A percentile compares a stretch with the other conserved stretches of the same genome.
phyloP scores from a whole-genome alignment of 441 rosid species.

The Rhodomyrtus psidioides region DNA sequence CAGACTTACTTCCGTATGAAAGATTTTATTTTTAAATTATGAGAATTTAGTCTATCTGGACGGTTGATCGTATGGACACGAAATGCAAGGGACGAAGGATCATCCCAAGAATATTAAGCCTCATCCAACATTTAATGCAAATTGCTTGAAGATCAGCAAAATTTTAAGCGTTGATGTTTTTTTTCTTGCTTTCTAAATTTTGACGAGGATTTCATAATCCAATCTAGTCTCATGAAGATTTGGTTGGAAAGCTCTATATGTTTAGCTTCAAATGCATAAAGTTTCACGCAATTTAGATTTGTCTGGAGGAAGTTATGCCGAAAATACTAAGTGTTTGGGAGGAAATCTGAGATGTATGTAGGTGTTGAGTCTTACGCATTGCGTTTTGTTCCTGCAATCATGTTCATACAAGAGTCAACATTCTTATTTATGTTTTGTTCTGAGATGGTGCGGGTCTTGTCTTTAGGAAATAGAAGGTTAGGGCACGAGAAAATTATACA shows the following conservation, averaged over 20 bases:
- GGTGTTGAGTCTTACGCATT: background rate
- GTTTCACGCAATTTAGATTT: background rate
- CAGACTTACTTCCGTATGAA: too few species aligned
- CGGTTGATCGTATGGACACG: rapidly evolving
- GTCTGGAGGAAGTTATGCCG: background rate
- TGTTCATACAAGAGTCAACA: background rate
- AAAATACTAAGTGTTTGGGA: background rate
- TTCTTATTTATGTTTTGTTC: background rate
- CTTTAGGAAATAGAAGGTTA: background rate
- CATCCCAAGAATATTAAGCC: background rate
- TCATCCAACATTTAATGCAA: background rate
- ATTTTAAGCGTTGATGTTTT: background rate
- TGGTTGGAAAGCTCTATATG: too few species aligned
- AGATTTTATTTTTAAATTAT: too few species aligned
- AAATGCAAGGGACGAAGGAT: background rate
- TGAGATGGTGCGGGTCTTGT: background rate
- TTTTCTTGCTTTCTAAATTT: background rate
- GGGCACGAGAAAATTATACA: background rate
- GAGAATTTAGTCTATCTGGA: background rate
- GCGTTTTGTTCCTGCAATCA: background rate
- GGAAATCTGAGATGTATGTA: background rate
- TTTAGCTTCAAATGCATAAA: background rate
- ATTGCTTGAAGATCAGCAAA: background rate
- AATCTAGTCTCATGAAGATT: background rate
- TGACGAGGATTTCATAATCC: background rate